Conservation (phyloP, 1,284 basidiomycete genomes). For the Ganoderma resinaceum region DNA sequence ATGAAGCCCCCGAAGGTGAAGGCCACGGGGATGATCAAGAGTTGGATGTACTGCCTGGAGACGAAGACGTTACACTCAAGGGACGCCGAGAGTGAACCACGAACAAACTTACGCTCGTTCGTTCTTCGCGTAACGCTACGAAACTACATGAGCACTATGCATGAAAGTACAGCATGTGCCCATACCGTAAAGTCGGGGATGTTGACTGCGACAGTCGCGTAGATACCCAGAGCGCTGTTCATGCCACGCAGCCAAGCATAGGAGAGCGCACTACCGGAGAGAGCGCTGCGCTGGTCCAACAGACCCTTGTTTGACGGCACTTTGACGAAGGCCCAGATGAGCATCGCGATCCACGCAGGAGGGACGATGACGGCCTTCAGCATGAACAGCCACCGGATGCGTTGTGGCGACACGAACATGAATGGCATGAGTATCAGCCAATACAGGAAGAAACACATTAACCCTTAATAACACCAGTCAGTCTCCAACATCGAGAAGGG, state of each 20-base stretch:
- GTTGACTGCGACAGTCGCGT: slow-evolving; percentile 73
- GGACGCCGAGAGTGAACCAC: background rate
- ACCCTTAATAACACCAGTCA: slow-evolving; percentile 41
- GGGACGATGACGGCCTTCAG: slow-evolving; percentile 75
- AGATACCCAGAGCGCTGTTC: slow-evolving; percentile 74
- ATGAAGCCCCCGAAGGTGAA: slow-evolving; percentile 67
- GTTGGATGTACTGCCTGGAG: slow-evolving; percentile 66
- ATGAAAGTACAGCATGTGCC: background rate
- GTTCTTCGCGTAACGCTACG: slow-evolving; percentile 65
- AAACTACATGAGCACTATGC: background rate
- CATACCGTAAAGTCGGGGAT: slow-evolving; percentile 76
- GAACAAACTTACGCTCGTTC: slow-evolving; percentile 47
- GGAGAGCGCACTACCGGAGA: slow-evolving; percentile 58
- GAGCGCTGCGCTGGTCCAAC: slow-evolving; percentile 49
- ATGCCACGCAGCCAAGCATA: slow-evolving; percentile 79
- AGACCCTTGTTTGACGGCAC: slow-evolving; percentile 63
- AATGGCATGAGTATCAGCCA: slow-evolving; percentile 79
- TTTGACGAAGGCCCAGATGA: slow-evolving; percentile 77
- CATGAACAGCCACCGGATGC: slow-evolving; percentile 76
- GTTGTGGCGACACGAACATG: slow-evolving; percentile 78
- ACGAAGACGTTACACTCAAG: background rate
- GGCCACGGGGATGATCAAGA: slow-evolving; percentile 71
- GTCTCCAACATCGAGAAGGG: background rate
- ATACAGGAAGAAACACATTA: slow-evolving; percentile 82
- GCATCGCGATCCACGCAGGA: slow-evolving; percentile 69